phyloP scores from a whole-genome alignment of 73 alveolate genomes.

The Symbiodinium natans region DNA sequence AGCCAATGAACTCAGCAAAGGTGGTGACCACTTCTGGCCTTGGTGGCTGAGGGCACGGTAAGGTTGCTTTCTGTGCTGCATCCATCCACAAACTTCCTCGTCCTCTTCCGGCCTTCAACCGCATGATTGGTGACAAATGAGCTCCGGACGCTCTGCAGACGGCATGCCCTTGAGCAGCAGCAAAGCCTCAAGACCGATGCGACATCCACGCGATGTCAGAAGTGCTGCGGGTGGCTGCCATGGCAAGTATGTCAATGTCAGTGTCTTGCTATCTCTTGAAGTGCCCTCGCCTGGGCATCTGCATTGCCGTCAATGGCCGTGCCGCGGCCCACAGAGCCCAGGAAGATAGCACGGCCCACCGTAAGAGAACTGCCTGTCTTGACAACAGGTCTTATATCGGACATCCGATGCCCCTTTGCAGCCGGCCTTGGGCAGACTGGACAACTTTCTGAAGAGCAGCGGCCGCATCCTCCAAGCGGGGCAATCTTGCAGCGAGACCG shows the following conservation, averaged over 20 bases:
- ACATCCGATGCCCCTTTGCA: not conserved
- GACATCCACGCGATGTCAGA: not conserved
- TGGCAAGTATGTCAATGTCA: not conserved
- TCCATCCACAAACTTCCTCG: too few species aligned
- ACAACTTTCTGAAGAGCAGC: not conserved
- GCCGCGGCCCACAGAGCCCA: slow-evolving; percentile 42
- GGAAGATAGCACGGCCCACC: not conserved
- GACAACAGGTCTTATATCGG: too few species aligned
- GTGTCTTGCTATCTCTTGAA: not conserved
- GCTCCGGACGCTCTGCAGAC: not conserved
- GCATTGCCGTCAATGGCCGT: slow-evolving; percentile 14
- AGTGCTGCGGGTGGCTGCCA: not conserved
- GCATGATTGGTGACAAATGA: too few species aligned
- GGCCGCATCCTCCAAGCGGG: not conserved
- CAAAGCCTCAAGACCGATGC: not conserved
- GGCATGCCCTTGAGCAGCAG: slow-evolving; percentile 29
- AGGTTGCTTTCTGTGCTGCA: too few species aligned
- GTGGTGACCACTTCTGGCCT: slow-evolving; percentile 17
- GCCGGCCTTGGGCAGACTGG: not conserved
- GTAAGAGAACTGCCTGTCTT: not conserved
- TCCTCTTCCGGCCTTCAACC: too few species aligned
- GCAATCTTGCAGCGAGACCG: too few species aligned
- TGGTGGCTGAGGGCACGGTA: not conserved
- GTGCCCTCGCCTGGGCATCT: slow-evolving; percentile 10
- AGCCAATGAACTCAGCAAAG: not conserved